These are phyloP conservation scores for Penicillium angulare DNA, from an alignment of 495 filamentous ascomycete species.

Conservation along the genomic window DNA sequence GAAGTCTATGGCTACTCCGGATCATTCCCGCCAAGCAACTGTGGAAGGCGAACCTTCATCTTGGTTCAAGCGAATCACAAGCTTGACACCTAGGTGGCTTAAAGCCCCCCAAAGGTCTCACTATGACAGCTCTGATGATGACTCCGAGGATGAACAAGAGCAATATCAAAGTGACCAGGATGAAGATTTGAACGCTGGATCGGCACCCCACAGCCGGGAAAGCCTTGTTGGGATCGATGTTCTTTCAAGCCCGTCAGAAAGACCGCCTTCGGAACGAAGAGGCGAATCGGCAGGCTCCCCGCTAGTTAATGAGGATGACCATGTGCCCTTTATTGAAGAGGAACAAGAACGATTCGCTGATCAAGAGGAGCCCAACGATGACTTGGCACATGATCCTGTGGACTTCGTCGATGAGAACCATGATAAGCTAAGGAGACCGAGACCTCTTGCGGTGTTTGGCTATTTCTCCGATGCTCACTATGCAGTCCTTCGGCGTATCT, in stretches of 20 bases:
- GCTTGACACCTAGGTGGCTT: conserved; percentile 41
- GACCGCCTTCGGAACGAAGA: conserved; percentile 11
- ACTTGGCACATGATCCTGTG: conserved; percentile 8
- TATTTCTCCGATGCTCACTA: conserved; percentile 50
- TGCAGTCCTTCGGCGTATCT: conserved; percentile 37
- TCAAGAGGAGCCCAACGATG: conserved; percentile 1
- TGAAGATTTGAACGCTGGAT: conserved; percentile 7
- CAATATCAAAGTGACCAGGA: conserved; percentile 22
- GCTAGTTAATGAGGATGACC: conserved; percentile 1
- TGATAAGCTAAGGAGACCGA: conserved; percentile 8
- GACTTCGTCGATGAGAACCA: conserved; percentile 8
- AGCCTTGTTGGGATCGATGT: conserved; percentile 12
- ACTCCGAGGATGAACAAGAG: conserved; percentile 20
- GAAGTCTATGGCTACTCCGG: conserved; percentile 26
- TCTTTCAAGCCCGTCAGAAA: conserved; percentile 7
- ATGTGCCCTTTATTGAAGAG: background rate
- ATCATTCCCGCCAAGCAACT: conserved; percentile 11
- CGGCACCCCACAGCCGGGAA: conserved; percentile 12
- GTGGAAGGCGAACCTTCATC: conserved; percentile 18
- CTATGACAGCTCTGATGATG: conserved; percentile 16
- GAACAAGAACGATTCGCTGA: conserved; percentile 6
- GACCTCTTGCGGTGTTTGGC: conserved; percentile 35
- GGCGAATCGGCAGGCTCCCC: conserved; percentile 6
- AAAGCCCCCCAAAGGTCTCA: conserved; percentile 29
- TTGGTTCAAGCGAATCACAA: conserved; percentile 41